Evolutionary conservation across 306 rosid species (phyloP), one percentile per base, ranked within the genome.

Genomic region (Cicer chorassanicum): DNA sequence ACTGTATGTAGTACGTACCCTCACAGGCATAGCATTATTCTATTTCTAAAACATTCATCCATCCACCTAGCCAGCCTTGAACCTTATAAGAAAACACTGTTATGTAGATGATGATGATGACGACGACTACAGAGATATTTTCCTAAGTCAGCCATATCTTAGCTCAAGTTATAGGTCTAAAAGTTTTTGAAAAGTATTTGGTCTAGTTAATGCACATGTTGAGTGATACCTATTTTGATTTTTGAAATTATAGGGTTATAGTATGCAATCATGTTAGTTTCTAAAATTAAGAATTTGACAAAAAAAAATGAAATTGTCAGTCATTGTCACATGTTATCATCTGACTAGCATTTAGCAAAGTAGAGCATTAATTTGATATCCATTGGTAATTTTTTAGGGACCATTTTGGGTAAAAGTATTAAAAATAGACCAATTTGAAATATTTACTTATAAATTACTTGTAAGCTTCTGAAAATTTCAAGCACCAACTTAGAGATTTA

Each of bases 61-160:
- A 34, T 62, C 41, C 68, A 67, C 34, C 48, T 59, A 65, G 12
- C 39, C 59, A 65, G 12, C 39, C 59, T 84, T 72, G 53, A 83
- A 74, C 69, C 78, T 78, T n/a, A 36, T 5, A 80, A 13, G 48
- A 54, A 34, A 70, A 64, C 69, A 70, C 65, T 71, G 60, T 34
- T 36, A 16, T 39, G 60, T 43, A 51, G 70, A 45, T 13, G 60
- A 48, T 57, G 66, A 56, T 56, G 56, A 45, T 9, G 60, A 48
- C 42, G 66, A 56, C 41, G 57, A 70, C 78, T 68, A 46, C 80
- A 53, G 54, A 67, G 75, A 67, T 49, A 21, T 70, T 85, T 75
- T 19, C 68, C 82, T 49, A 44, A 13, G 46, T 79, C 76, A 78
- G 74, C 75, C 65, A 56, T 29, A 16, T 56, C 44, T 24, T 60